Evolutionary conservation across 768 basidiomycete species (phyloP), one percentile per base, ranked within the genome.

Genomic region (Chalciporus piperatus): DNA sequence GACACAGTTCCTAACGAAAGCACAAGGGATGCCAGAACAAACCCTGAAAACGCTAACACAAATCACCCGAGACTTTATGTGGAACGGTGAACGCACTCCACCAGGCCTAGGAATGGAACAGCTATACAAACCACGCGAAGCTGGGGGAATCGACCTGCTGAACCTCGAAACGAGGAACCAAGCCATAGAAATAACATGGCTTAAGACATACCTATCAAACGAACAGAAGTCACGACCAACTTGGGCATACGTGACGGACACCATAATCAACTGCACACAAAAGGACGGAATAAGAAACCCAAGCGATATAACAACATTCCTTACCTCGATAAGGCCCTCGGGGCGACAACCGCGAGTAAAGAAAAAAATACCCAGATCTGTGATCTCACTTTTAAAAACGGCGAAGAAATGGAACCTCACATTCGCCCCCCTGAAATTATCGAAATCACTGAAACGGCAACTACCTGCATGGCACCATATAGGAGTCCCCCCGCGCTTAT

Each of bases 1-100:
- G 39, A 64, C 64, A 0, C 70, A 71, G 52, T 71, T 63, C 56
- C 55, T 68, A 0, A 59, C 66, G 0, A 56, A 54, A 16, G 69
- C 68, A 0, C 70, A 70, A 39, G 65, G 64, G 0, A 72, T 72
- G 69, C 70, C 68, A 3, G 27, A 27, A 2, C 19, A 39, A 1
- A 25, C 50, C 0, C 56, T 60, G 1, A 17, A 45, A 8, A 12
- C 46, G 16, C 55, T 70, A 0, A 50, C 16, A 0, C 62, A 63
- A 13, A 37, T 52, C 2, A 48, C 52, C 0, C 2, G 2, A 57
- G 41, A 40, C 3, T 70, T 70, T 45, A 33, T 66, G 0, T 65
- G 64, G 62, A 39, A 50, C 0, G 30, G 23, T 1, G 1, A 30
- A 9, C 7, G 11, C 2, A 4, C 40, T 20, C 41, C 19, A 2